Evolutionary conservation across 2,329 filamentous ascomycete genomes (phyloP).

Genomic region (Alternaria longipes): DNA sequence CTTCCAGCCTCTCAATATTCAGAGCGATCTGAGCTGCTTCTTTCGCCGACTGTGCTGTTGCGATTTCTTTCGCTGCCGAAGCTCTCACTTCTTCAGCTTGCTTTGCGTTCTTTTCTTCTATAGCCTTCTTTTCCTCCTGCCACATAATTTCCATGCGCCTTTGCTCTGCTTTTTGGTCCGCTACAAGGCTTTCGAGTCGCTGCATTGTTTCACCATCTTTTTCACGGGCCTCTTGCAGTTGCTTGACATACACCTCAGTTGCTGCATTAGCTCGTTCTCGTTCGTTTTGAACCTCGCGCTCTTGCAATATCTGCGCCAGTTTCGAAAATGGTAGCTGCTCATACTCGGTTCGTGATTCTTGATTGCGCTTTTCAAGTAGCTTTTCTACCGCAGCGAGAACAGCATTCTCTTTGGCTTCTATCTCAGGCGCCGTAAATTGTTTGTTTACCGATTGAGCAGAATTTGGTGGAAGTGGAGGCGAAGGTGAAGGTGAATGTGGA

Average conservation of each 20-base stretch:
- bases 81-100: background rate
- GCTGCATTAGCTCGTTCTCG: conserved; percentile 9
- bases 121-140: background rate
- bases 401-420: background rate
- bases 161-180: background rate
- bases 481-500: background rate
- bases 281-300: conserved; percentile 8
- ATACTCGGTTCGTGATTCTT: background rate
- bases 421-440: background rate
- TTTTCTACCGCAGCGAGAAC: background rate
- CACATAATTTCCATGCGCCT: background rate
- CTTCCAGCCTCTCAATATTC: background rate
- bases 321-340: conserved; percentile 12
- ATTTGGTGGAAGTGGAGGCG: too few species aligned
- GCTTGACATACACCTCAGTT: conserved; percentile 5
- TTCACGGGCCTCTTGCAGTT: conserved; percentile 4
- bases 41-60: background rate
- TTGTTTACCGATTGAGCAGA: background rate
- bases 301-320: conserved; percentile 19
- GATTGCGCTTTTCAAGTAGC: background rate
- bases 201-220: conserved; percentile 2
- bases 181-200: conserved; percentile 1
- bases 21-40: background rate
- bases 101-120: background rate
- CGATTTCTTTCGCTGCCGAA: background rate